Evolutionary conservation across 2,329 filamentous ascomycete genomes (phyloP).

Genomic region (Uncinocarpus reesii): DNA sequence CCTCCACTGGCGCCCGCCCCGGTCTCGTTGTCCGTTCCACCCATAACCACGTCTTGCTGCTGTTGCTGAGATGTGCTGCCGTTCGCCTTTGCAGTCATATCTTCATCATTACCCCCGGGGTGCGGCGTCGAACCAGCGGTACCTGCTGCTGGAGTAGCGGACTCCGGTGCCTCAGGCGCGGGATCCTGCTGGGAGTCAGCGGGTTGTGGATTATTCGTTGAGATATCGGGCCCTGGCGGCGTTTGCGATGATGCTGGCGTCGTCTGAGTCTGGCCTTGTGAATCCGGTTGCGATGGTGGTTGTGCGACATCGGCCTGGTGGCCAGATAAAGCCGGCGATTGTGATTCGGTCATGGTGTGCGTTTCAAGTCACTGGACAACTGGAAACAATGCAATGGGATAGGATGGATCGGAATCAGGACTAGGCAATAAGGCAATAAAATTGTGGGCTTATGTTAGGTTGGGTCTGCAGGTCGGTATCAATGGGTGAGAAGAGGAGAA

Average conservation of each 20-base stretch:
- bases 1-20: neutral
- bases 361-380: constrained; percentile 13
- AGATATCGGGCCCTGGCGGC: constrained; percentile 15
- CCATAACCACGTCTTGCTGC: constrained; percentile 16
- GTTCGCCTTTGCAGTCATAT: neutral
- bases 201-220: constrained; percentile 10
- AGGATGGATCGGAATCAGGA: constrained; percentile 6
- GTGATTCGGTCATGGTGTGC: constrained; percentile 28
- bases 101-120: constrained; percentile 4
- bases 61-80: constrained; percentile 1
- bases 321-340: constrained; percentile 18
- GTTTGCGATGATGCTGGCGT: constrained; percentile 14
- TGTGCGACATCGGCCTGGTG: constrained; percentile 18
- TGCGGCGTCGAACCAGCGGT: constrained; percentile 3
- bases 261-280: constrained; percentile 16
- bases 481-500: too few species aligned
- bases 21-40: constrained; percentile 15
- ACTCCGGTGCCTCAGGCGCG: neutral
- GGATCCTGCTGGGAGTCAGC: neutral
- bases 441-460: too few species aligned
- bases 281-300: constrained; percentile 17
- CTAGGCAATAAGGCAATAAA: neutral
- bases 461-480: too few species aligned
- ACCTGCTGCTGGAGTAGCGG: neutral
- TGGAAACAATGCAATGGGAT: constrained; percentile 17